These are phyloP conservation scores for Wickerhamomyces sp. DNA, from an alignment of 1,139 yeast species.

Conservation along the genomic window DNA sequence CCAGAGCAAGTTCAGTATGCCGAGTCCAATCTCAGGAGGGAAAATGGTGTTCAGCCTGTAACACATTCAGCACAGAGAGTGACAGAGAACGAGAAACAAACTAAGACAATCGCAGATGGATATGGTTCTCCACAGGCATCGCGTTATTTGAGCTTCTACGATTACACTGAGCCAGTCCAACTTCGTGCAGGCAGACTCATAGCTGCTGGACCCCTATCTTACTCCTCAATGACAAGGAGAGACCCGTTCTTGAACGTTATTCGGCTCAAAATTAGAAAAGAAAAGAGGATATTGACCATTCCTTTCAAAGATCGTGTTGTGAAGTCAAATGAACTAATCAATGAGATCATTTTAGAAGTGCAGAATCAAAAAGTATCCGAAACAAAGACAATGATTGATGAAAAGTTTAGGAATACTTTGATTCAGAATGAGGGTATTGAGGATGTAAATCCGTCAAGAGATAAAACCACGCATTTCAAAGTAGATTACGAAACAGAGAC, in stretches of 20 bases:
- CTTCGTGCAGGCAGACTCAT: slow-evolving; percentile 26
- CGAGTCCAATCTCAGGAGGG: slow-evolving; percentile 5
- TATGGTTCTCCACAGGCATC: too few relatives aligned
- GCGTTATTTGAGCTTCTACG: slow-evolving; percentile 23
- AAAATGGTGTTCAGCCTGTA: too few relatives aligned
- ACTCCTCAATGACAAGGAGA: slow-evolving; percentile 34
- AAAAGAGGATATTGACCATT: slow-evolving; percentile 9
- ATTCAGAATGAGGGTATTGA: slow-evolving; percentile 31
- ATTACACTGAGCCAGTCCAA: slow-evolving; percentile 23
- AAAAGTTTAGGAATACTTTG: slow-evolving; percentile 26
- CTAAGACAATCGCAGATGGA: too few relatives aligned
- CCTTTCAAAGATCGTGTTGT: slow-evolving; percentile 25
- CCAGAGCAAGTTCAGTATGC: slow-evolving; percentile 3
- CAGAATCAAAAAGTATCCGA: slow-evolving; percentile 6
- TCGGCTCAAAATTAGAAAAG: slow-evolving; percentile 24
- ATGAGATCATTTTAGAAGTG: slow-evolving; percentile 20
- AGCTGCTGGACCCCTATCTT: slow-evolving; percentile 25
- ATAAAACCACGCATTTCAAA: too few relatives aligned
- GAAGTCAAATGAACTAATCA: slow-evolving; percentile 19
- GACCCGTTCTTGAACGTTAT: slow-evolving; percentile 40
- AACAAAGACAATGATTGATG: slow-evolving; percentile 16
- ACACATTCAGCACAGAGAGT: too few relatives aligned
- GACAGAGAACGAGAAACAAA: too few relatives aligned
- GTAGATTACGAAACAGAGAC: slow-evolving; percentile 23
- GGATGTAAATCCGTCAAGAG: slow-evolving; percentile 22